phyloP scores from a whole-genome alignment of 108 stramenopile species.

The Nitzschia putrida region DNA sequence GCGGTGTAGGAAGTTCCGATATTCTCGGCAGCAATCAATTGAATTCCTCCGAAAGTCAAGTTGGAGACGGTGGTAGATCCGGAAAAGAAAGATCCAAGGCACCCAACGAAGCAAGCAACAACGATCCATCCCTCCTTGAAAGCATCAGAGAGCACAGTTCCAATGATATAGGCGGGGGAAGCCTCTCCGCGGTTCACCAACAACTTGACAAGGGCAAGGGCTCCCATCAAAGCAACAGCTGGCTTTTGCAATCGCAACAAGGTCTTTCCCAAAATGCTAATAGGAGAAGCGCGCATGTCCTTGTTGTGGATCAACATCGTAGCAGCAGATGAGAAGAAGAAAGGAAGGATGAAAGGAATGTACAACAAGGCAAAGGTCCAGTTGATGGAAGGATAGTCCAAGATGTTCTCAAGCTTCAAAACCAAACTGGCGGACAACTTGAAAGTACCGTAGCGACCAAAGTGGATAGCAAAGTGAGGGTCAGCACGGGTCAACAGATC shows the following conservation, averaged over 20 bases:
- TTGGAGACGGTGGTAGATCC: conserved; percentile 72
- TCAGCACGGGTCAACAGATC: conserved; percentile 27
- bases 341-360: conserved; percentile 66
- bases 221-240: conserved; percentile 57
- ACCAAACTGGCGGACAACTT: conserved; percentile 55
- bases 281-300: conserved; percentile 29
- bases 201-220: conserved; percentile 61
- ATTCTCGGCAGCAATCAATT: conserved; percentile 56
- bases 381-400: conserved; percentile 55
- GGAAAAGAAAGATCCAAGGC: conserved; percentile 62
- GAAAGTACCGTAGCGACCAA: conserved; percentile 60
- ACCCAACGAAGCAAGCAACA: conserved; percentile 51
- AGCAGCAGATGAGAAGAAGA: conserved; percentile 49
- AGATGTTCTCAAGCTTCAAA: conserved; percentile 56
- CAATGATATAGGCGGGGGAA: conserved; percentile 59
- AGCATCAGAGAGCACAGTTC: conserved; percentile 47
- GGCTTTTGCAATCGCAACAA: conserved; percentile 44
- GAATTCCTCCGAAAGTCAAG: conserved; percentile 63
- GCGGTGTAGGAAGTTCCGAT: conserved; percentile 49
- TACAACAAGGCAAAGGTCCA: conserved; percentile 70
- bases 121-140: conserved; percentile 60
- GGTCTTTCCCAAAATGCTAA: conserved; percentile 35
- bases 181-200: conserved; percentile 40
- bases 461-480: conserved; percentile 52
- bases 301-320: conserved; percentile 57